Evolutionary conservation across 306 rosid species (phyloP).

Genomic region (Datisca glomerata): DNA sequence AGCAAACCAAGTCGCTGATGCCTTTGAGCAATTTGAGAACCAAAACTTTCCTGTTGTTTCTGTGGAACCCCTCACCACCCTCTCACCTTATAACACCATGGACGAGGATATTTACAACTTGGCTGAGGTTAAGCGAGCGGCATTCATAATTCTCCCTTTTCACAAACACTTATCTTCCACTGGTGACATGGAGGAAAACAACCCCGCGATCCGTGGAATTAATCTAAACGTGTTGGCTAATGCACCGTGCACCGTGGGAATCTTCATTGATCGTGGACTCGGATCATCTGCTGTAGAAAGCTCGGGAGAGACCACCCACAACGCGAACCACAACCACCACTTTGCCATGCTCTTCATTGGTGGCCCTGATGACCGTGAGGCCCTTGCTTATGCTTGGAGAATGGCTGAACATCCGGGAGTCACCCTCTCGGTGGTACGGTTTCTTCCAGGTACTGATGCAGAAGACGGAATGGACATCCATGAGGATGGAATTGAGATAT

Average conservation of each 20-base stretch:
- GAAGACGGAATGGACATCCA: background rate
- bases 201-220: background rate
- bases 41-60: background rate
- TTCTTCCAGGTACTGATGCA: slow-evolving; percentile 13
- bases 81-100: slow-evolving; percentile 15
- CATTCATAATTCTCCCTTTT: slow-evolving; percentile 13
- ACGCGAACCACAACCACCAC: background rate
- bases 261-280: slow-evolving; percentile 16
- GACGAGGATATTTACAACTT: slow-evolving; percentile 15
- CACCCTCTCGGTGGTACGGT: slow-evolving; percentile 21
- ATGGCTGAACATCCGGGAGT: slow-evolving; percentile 63
- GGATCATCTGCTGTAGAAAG: background rate
- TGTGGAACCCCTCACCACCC: slow-evolving; percentile 6
- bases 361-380: slow-evolving; percentile 52
- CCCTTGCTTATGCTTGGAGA: slow-evolving; percentile 43
- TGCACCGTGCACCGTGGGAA: slow-evolving; percentile 9
- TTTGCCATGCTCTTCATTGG: slow-evolving; percentile 37
- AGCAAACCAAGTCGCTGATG: background rate
- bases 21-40: background rate
- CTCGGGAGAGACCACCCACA: background rate
- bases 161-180: slow-evolving; percentile 3
- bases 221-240: slow-evolving; percentile 13
- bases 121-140: slow-evolving; percentile 8
- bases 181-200: background rate
- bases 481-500: slow-evolving; percentile 4